Conservation (phyloP, 495 filamentous ascomycete genomes). For the Astrocystis sublimbata region DNA sequence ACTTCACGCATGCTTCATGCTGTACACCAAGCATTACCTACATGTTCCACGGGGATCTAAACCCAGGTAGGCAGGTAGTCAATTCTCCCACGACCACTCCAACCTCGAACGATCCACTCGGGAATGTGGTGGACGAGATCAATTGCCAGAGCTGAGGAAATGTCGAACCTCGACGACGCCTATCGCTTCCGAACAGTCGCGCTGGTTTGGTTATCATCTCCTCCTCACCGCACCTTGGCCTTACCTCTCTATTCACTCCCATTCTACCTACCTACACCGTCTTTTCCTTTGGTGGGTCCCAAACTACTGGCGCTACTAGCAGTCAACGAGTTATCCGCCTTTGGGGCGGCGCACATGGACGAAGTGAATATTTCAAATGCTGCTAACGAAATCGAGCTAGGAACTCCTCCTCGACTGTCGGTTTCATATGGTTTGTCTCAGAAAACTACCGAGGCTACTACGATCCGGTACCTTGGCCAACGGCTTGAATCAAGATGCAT, state of each 20-base stretch:
- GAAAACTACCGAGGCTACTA: neutral
- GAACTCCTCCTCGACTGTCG: neutral
- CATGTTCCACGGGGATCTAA: neutral
- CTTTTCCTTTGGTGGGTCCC: slow-evolving; percentile 16
- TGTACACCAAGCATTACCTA: neutral
- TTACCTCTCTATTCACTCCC: neutral
- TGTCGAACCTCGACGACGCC: neutral
- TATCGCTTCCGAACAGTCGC: slow-evolving; percentile 1
- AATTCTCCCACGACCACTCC: neutral
- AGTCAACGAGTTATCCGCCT: neutral
- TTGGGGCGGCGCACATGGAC: neutral
- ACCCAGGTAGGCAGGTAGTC: neutral
- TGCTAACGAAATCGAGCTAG: neutral
- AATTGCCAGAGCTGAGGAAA: neutral
- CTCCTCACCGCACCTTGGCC: slow-evolving; percentile 8
- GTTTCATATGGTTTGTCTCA: neutral
- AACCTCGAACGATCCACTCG: neutral
- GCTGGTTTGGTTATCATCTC: slow-evolving; percentile 3
- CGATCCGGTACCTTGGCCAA: neutral
- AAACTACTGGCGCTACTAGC: neutral
- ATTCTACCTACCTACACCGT: no score
- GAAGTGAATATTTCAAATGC: neutral
- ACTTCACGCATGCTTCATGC: neutral
- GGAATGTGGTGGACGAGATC: neutral
- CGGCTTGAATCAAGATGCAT: neutral